Evolutionary conservation across 257 asterid species (phyloP), one percentile per base, ranked within the genome.

Genomic region (Perilla frutescens): DNA sequence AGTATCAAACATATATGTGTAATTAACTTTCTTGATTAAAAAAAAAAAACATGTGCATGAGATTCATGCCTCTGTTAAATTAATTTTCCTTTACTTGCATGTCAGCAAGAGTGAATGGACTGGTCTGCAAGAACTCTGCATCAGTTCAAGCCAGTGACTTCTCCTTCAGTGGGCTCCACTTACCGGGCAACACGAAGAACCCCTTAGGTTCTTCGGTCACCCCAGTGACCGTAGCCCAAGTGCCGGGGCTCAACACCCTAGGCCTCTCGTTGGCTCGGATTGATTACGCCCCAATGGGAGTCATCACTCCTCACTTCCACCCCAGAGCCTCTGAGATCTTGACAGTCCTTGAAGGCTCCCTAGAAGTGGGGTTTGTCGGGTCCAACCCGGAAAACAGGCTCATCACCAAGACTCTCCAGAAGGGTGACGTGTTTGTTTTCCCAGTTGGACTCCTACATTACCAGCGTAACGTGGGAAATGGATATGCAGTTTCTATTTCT

Each of bases 391-490:
- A 58, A 7, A 58, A 58, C 6, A 4, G 63, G 62, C 63, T 8
- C 20, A 34, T 58, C 63, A 11, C 43, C 2, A 32, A 58, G 63
- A 58, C 41, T 2, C 63, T 58, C 15, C 8, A 58, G 15, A 32
- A 58, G 63, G 63, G 63, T 32, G 63, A 58, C 10, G 63, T 58
- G 43, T 58, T 58, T 58, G 63, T 58, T 11, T 58, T 58, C 63
- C 63, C 63, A 2, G 8, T 41, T n/a, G 77, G 83, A 41, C 70
- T 73, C 4, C 1, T 79, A 41, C 83, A 79, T 43, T 69, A 68
- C 63, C 80, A 79, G 29, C 68, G 57, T 49, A 79, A 79, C 0
- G 66, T 79, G 5, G 83, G 67, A 6, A 64, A 55, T 32, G 76
- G 68, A 39, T 47, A 69, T 39, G 80, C 76, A 4, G 73, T 64